Percentiles rank a stretch among this genome's conserved stretches.
phyloP scores from a whole-genome alignment of 2,329 filamentous ascomycete species.

The Fusarium sp. region DNA sequence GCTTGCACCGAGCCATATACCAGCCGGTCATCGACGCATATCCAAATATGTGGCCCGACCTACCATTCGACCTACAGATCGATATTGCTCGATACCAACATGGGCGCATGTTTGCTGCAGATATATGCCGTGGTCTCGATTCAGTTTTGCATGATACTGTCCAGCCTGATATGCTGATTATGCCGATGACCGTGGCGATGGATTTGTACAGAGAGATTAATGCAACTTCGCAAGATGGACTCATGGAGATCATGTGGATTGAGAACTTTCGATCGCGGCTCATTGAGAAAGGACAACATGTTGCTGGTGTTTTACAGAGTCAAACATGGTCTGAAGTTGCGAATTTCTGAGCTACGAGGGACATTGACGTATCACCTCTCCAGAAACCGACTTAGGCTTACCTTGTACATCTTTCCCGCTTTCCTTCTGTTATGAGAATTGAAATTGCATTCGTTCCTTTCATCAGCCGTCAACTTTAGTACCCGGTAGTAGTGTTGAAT shows the following conservation, averaged over 20 bases:
- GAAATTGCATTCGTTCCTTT: background rate
- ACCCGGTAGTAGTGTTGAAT: background rate
- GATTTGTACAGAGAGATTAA: conserved; percentile 58
- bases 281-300: conserved; percentile 55
- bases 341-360: conserved; percentile 37
- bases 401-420: background rate
- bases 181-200: conserved; percentile 58
- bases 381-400: background rate
- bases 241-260: conserved; percentile 63
- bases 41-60: conserved; percentile 54
- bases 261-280: conserved; percentile 58
- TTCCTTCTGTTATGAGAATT: background rate
- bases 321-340: conserved; percentile 57
- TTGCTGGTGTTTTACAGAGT: conserved; percentile 55
- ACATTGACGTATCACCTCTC: background rate
- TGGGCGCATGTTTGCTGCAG: conserved; percentile 59
- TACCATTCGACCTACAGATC: conserved; percentile 55
- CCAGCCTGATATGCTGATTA: conserved; percentile 61
- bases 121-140: conserved; percentile 65
- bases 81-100: conserved; percentile 60
- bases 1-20: conserved; percentile 59
- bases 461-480: background rate
- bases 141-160: conserved; percentile 57
- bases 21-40: conserved; percentile 58
- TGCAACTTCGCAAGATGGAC: conserved; percentile 54